Base-by-base conservation (phyloP, 2,329 filamentous ascomycete species). In the Pestalotiopsis sp. region DNA sequence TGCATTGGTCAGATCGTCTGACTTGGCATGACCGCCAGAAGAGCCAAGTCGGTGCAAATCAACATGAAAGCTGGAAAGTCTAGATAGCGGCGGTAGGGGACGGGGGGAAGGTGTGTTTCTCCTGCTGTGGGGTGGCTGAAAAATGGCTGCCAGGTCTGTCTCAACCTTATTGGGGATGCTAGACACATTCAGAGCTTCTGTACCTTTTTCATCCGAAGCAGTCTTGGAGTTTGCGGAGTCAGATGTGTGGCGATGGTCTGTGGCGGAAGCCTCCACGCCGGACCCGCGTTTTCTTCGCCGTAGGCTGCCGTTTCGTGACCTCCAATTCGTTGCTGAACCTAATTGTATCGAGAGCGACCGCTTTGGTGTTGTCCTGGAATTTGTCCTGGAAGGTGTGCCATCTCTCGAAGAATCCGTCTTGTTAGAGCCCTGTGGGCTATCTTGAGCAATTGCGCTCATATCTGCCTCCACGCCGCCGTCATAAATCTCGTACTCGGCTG, bases 271-370 rank as follows among this genome's bases (percentile, higher is more conserved):
- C 70, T 80, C 79, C 69, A 27, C 17, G 23, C 65, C 61, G 23
- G 56, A 38, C 39, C 81, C 83, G 69, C 85, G 83, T 78, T 89
- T 90, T 38, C 83, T 80, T 25, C 85, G 85, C 63, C 87, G 85
- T 66, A 90, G 75, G 78, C 89, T 91, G 67, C 87, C 85, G 9
- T 84, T 82, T 75, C 81, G 86, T 41, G 86, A 80, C 70, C 89
- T 86, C 87, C 88, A 90, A 64, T 80, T 85, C 64, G 80, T 82
- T 17, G 88, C 83, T 1, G 88, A 87, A 69, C 83, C 83, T 69
- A 91, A 88, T 67, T 89, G 87, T 83, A 89, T 86, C 17, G 89
- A 90, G 31, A 88, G 80, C 17, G 89, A 90, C 69, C 86, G 84
- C 67, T 82, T 83, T 13, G 85, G 80, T 65, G 78, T 36, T 36